Evolutionary conservation across 805 yeast species (phyloP).

Genomic region (Debaryomyces hansenii): DNA sequence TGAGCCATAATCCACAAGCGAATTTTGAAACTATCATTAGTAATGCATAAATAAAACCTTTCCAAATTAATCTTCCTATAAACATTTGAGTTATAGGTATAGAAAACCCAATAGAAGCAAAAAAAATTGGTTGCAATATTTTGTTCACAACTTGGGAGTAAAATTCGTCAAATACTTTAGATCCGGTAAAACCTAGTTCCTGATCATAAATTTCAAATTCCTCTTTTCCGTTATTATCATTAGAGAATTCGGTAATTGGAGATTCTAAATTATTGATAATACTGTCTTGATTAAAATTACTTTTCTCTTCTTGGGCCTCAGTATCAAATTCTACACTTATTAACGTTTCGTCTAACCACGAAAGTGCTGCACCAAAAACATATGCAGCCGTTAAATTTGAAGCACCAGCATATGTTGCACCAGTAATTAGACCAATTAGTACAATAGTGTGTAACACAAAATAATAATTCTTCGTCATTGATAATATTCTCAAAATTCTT

Average conservation of each 20-base stretch:
- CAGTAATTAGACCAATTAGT: slow-evolving; percentile 1
- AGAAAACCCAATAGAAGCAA: slow-evolving; percentile 12
- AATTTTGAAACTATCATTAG: slow-evolving; percentile 10
- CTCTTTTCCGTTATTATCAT: too few species aligned
- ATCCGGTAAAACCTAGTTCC: too few species aligned
- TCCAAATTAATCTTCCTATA: slow-evolving; percentile 8
- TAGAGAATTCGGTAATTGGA: too few species aligned
- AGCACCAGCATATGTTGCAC: slow-evolving; percentile 4
- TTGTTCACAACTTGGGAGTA: too few species aligned
- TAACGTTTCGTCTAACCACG: slow-evolving; percentile 4
- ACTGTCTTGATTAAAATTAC: too few species aligned
- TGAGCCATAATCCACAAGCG: slow-evolving; percentile 8
- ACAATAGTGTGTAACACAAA: slow-evolving; percentile 1
- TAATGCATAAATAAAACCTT: slow-evolving; percentile 8
- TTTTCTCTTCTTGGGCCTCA: too few species aligned
- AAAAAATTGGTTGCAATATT: slow-evolving; percentile 6
- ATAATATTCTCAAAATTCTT: background rate
- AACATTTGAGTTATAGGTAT: slow-evolving; percentile 11
- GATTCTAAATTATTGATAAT: too few species aligned
- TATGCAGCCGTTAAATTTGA: slow-evolving; percentile 5
- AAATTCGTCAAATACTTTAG: too few species aligned
- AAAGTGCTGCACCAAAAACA: slow-evolving; percentile 2
- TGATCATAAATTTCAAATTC: too few species aligned
- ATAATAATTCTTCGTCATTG: background rate
- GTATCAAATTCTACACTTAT: background rate